Base-by-base conservation (phyloP, 2,329 filamentous ascomycete species). In the Lecanicillium sp. region DNA sequence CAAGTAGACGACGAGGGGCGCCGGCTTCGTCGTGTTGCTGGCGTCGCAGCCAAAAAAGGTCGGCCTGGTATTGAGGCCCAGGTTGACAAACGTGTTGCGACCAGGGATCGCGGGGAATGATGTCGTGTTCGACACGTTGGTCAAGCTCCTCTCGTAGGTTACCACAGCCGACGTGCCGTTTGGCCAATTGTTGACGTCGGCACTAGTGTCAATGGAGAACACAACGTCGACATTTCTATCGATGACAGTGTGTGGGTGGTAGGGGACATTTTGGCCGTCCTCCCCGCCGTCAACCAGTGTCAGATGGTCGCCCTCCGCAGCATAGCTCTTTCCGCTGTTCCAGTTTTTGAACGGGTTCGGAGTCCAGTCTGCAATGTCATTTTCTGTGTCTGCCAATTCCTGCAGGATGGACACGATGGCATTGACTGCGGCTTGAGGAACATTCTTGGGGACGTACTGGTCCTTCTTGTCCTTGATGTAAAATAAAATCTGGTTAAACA, bases 1-100 rank as follows among this genome's bases (percentile, higher is more conserved):
- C 33, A 97, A 60, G 65, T 98, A 98, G 46, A 95, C 85, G 45
- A 95, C 67, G 2, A 95, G 62, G 0, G 88, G 87, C 0, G 74
- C 62, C 8, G 59, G 59, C 37, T 65, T 57, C 1, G 75, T 73
- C 22, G 77, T 71, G 49, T 70, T 68, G 46, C 51, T 49, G 2
- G 76, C 64, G 72, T 78, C 61, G 61, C 79, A 82, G 49, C 78
- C 78, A 55, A 82, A 82, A 55, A 83, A 82, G 36, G 69, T 69
- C 1, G 79, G 77, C 28, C 67, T 66, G 41, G 65, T 62, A 62
- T 81, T 81, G 43, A 81, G 61, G 14, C 72, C 72, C 10, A 74
- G 58, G 50, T 74, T 69, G 47, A 78, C 50, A 49, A 81, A 81
- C 2, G 71, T 75, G 45, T 68, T 57, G 34, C 60, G 62, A 49